phyloP scores from a whole-genome alignment of 2,329 filamentous ascomycete genomes.

The Monilinia polystroma region DNA sequence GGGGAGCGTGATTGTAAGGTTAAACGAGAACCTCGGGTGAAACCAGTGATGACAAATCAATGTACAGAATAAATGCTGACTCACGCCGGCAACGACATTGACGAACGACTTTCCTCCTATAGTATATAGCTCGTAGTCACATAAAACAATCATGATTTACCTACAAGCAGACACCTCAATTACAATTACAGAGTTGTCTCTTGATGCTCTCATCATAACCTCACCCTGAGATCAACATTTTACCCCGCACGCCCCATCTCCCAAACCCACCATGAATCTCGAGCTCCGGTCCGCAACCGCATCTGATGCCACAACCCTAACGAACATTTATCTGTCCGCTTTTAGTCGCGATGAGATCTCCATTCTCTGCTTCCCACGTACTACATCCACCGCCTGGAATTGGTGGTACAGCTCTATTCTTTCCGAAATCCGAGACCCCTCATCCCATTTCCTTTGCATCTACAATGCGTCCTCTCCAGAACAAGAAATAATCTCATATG shows the following conservation, averaged over 20 bases:
- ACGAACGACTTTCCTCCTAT: not conserved
- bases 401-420: constrained; percentile 43
- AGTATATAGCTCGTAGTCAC: not conserved
- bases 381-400: constrained; percentile 31
- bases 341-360: constrained; percentile 46
- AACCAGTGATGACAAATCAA: constrained; percentile 5
- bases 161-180: not conserved
- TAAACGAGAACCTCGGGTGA: not conserved
- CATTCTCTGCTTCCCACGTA: constrained; percentile 42
- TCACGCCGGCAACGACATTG: not conserved
- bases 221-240: not conserved
- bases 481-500: constrained; percentile 45
- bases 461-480: constrained; percentile 38
- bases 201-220: not conserved
- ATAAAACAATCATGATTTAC: not conserved
- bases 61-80: constrained; percentile 1
- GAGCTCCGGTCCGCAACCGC: constrained; percentile 44
- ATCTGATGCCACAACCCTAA: constrained; percentile 45
- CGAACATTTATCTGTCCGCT: constrained; percentile 47
- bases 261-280: constrained; percentile 30
- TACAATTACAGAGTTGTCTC: not conserved
- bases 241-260: constrained; percentile 1
- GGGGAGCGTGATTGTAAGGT: too few relatives aligned
- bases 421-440: constrained; percentile 45
- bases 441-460: constrained; percentile 45